A percentile compares a stretch with the other conserved stretches of the same genome.
Evolutionary conservation across 371 early-diverging fungal genomes (phyloP).

Genomic region (Rhizomucor pusillus): DNA sequence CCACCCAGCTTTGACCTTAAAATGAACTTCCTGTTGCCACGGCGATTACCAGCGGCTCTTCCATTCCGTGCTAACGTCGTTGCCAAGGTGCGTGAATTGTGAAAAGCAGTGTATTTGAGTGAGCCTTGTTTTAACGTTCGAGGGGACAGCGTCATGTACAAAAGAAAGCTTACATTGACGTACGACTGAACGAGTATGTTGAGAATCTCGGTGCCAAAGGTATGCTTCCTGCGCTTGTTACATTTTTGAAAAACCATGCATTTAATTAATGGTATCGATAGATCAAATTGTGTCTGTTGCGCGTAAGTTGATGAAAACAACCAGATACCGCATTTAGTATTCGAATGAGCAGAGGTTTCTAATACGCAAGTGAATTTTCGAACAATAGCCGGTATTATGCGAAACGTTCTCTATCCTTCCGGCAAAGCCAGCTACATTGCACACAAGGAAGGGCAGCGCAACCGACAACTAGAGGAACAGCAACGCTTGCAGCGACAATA

Average conservation of each 20-base stretch:
- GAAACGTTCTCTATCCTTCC: constrained; percentile 45
- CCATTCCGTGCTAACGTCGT: too few species aligned
- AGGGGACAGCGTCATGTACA: constrained; percentile 36
- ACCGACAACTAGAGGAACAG: constrained; percentile 19
- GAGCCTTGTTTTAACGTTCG: too few species aligned
- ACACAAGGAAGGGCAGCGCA: constrained; percentile 17
- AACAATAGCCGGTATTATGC: constrained; percentile 50
- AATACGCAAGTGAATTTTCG: too few species aligned
- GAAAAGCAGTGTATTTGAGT: too few species aligned
- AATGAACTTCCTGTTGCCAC: too few species aligned
- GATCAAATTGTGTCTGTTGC: constrained; percentile 45
- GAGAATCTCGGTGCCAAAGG: constrained; percentile 44
- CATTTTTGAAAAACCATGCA: not conserved
- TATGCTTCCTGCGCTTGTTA: constrained; percentile 8
- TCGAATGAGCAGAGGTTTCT: constrained; percentile 1
- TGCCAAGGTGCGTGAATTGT: too few species aligned
- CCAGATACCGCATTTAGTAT: not conserved
- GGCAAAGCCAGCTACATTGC: constrained; percentile 39
- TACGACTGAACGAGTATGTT: constrained; percentile 37
- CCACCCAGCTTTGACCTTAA: too few species aligned
- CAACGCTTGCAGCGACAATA: constrained; percentile 6
- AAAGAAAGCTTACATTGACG: constrained; percentile 42
- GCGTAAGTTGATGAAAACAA: constrained; percentile 25
- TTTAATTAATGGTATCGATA: constrained; percentile 10
- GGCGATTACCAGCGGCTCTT: too few species aligned